Conservation (phyloP, 352 stramenopile species). For the Globisporangium orthogonon region DNA sequence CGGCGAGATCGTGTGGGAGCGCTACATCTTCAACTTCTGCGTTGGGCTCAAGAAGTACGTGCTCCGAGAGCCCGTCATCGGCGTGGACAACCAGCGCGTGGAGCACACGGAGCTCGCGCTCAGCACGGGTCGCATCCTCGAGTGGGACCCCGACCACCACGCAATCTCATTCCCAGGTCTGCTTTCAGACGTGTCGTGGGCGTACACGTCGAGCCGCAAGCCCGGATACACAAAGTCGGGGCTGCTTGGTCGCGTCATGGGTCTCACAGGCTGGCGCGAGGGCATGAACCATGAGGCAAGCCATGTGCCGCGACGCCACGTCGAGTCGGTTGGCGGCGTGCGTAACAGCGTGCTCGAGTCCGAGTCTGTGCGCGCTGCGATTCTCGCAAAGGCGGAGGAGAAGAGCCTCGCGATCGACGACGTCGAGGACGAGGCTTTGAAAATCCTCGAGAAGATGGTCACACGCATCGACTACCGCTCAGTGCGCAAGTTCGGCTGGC, state of each 20-base stretch:
- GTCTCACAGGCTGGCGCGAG: constrained; percentile 81
- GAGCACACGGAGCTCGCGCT: constrained; percentile 79
- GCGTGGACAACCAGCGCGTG: constrained; percentile 73
- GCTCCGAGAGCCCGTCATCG: constrained; percentile 77
- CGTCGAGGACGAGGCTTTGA: constrained; percentile 44
- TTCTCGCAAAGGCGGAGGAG: constrained; percentile 26
- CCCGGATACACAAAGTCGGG: constrained; percentile 84
- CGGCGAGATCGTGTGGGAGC: constrained; percentile 73
- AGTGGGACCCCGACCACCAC: constrained; percentile 87
- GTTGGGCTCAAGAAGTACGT: constrained; percentile 81
- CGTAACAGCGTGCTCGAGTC: constrained; percentile 71
- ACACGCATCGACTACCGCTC: constrained; percentile 70
- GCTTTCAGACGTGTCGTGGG: constrained; percentile 83
- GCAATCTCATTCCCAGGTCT: constrained; percentile 82
- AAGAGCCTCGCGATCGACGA: constrained; percentile 33
- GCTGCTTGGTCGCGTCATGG: constrained; percentile 79
- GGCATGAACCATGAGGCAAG: constrained; percentile 83
- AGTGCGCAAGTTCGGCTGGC: constrained; percentile 72
- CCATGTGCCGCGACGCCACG: constrained; percentile 66
- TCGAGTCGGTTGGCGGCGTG: constrained; percentile 54
- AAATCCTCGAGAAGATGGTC: constrained; percentile 72
- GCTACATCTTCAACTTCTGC: constrained; percentile 83
- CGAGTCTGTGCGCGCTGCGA: constrained; percentile 43
- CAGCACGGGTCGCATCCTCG: constrained; percentile 72
- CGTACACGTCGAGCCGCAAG: constrained; percentile 85